A percentile compares a stretch with the other conserved stretches of the same genome.
These are phyloP conservation scores for Linanthus parryae DNA, from an alignment of 148 eudicot species.

Conservation along the genomic window DNA sequence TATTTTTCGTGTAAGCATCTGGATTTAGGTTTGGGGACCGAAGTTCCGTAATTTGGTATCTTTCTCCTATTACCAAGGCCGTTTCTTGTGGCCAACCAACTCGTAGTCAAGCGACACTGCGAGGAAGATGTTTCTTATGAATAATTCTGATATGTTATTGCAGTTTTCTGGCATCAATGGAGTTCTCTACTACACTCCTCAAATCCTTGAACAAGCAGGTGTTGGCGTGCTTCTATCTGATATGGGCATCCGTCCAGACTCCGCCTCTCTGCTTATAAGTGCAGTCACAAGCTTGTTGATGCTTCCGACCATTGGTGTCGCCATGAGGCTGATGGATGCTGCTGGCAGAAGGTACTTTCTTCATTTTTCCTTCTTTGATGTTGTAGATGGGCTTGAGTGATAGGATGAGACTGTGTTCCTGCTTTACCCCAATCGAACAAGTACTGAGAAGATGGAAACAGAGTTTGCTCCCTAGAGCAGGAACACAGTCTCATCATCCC, in stretches of 20 bases:
- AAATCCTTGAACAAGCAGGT: slow-evolving; percentile 84
- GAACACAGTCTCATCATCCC: too few species aligned
- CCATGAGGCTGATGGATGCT: slow-evolving; percentile 76
- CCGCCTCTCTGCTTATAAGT: slow-evolving; percentile 73
- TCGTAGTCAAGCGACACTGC: too few species aligned
- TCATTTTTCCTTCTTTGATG: neutral
- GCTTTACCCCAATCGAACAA: too few species aligned
- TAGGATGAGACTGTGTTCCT: too few species aligned
- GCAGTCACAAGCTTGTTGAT: slow-evolving; percentile 68
- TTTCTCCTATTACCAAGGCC: too few species aligned
- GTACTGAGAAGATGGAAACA: too few species aligned
- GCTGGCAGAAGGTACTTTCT: slow-evolving; percentile 73
- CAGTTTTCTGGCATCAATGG: slow-evolving; percentile 94
- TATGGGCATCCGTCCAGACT: slow-evolving; percentile 61
- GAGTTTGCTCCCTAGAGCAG: too few species aligned
- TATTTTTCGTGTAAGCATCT: too few species aligned
- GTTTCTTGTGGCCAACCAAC: neutral
- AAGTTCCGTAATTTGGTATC: too few species aligned
- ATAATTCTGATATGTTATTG: neutral
- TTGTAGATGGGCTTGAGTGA: too few species aligned
- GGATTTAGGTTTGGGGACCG: too few species aligned
- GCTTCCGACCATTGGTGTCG: slow-evolving; percentile 82
- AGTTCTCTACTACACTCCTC: slow-evolving; percentile 87
- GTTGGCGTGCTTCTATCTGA: slow-evolving; percentile 67
- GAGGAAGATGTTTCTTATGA: slow-evolving; percentile 16